These are phyloP conservation scores for Endotrypanum monterogeii DNA, from an alignment of 208 protist species.

Conservation along the genomic window DNA sequence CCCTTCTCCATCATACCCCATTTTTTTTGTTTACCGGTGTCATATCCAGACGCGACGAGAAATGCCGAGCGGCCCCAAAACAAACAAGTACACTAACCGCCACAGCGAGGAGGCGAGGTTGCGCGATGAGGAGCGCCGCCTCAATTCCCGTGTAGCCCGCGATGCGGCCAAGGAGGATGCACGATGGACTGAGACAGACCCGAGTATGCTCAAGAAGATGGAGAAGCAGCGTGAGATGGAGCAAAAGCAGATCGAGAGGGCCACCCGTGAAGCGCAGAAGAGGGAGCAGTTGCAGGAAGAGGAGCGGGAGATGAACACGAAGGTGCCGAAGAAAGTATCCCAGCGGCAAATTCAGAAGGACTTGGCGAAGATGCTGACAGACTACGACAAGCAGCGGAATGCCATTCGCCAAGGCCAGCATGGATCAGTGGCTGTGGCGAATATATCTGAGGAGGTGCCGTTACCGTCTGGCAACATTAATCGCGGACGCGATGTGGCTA, in stretches of 20 bases:
- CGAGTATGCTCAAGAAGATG: slow-evolving; percentile 53
- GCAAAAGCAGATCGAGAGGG: slow-evolving; percentile 56
- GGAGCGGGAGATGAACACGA: slow-evolving; percentile 61
- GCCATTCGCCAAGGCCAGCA: slow-evolving; percentile 35
- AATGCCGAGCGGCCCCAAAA: slow-evolving; percentile 89
- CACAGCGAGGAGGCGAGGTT: slow-evolving; percentile 82
- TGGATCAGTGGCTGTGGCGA: slow-evolving; percentile 28
- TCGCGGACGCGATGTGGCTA: slow-evolving; percentile 25
- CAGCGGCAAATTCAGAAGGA: slow-evolving; percentile 86
- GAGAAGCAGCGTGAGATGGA: slow-evolving; percentile 72
- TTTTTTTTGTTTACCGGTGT: not conserved
- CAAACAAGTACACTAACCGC: slow-evolving; percentile 85
- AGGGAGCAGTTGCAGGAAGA: slow-evolving; percentile 71
- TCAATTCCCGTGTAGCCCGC: slow-evolving; percentile 28
- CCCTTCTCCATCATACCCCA: not conserved
- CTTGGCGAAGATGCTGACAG: slow-evolving; percentile 78
- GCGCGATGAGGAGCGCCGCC: slow-evolving; percentile 62
- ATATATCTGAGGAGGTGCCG: slow-evolving; percentile 11
- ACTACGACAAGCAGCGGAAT: slow-evolving; percentile 78
- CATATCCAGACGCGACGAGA: not conserved
- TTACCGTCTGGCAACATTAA: slow-evolving; percentile 63
- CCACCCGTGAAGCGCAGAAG: slow-evolving; percentile 61
- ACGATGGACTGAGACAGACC: slow-evolving; percentile 70
- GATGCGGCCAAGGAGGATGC: slow-evolving; percentile 68
- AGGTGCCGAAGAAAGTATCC: slow-evolving; percentile 73